Percentiles rank a stretch among this genome's conserved stretches.
phyloP scores from a whole-genome alignment of 768 basidiomycete species.

The Podaxis mareebaensis region DNA sequence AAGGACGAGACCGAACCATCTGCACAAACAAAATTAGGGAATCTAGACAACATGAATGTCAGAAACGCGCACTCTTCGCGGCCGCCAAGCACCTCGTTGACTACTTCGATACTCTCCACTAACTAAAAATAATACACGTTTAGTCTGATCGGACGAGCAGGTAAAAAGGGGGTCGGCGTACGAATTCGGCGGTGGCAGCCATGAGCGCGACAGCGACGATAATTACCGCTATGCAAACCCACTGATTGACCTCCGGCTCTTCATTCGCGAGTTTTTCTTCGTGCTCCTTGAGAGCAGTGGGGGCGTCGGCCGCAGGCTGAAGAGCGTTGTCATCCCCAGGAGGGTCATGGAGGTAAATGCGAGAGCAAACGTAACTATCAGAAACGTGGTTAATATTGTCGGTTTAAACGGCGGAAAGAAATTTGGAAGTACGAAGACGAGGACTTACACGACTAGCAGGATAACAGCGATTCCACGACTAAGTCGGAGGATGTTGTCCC shows the following conservation, averaged over 20 bases:
- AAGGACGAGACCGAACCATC: constrained; percentile 75
- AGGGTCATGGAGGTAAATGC: constrained; percentile 70
- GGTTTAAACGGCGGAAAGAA: not conserved
- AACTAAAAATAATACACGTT: constrained; percentile 37
- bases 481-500: constrained; percentile 53
- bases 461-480: constrained; percentile 68
- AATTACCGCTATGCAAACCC: constrained; percentile 57
- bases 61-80: constrained; percentile 47
- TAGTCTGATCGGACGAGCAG: not conserved
- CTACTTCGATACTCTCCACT: constrained; percentile 62
- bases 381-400: not conserved
- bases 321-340: constrained; percentile 58
- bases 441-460: constrained; percentile 56
- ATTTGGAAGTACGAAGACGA: not conserved
- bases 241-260: constrained; percentile 64
- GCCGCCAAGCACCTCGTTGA: constrained; percentile 44
- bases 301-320: constrained; percentile 41
- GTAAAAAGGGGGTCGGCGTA: constrained; percentile 28
- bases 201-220: constrained; percentile 55
- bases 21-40: constrained; percentile 22
- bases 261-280: constrained; percentile 32
- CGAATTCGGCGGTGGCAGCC: constrained; percentile 73
- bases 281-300: constrained; percentile 42
- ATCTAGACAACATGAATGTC: not conserved
- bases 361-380: constrained; percentile 61